A percentile compares a stretch with the other conserved stretches of the same genome.
Evolutionary conservation across 108 stramenopile genomes (phyloP).

Genomic region (Nitzschia sp.): DNA sequence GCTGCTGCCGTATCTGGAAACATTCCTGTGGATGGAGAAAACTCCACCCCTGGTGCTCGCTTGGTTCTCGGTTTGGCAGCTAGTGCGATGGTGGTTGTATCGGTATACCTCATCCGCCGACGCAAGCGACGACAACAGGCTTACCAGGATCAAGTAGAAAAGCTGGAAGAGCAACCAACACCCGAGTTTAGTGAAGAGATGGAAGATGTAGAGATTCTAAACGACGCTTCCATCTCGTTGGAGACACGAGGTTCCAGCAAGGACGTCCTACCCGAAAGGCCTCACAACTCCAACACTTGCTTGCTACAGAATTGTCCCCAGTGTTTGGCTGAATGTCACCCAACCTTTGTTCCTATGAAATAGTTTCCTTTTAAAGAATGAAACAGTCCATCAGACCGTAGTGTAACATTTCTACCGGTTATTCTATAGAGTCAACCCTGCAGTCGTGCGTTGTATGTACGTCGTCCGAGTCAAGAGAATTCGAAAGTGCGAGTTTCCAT

Average conservation of each 20-base stretch:
- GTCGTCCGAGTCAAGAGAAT: no score
- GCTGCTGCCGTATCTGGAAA: not conserved
- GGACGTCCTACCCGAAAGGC: no score
- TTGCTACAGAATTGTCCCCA: not conserved
- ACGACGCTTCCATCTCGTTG: slow-evolving; percentile 2
- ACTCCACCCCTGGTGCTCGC: not conserved
- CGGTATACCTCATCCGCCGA: not conserved
- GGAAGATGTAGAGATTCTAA: not conserved
- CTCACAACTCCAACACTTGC: slow-evolving; percentile 1
- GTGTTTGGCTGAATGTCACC: not conserved
- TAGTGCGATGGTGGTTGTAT: not conserved
- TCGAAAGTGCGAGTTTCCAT: no score
- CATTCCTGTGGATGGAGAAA: slow-evolving; percentile 5
- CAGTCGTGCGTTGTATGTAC: no score
- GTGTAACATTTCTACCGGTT: no score
- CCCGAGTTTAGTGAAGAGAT: not conserved
- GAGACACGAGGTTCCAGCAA: not conserved
- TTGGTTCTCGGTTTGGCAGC: not conserved
- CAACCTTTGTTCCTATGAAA: slow-evolving; percentile 5
- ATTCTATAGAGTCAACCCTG: no score
- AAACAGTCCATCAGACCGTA: no score
- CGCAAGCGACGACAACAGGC: not conserved
- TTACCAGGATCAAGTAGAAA: not conserved
- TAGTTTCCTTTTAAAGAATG: no score
- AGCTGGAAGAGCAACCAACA: not conserved